These are phyloP conservation scores for Allodekkera sacchari DNA, from an alignment of 805 yeast species.

Conservation along the genomic window DNA sequence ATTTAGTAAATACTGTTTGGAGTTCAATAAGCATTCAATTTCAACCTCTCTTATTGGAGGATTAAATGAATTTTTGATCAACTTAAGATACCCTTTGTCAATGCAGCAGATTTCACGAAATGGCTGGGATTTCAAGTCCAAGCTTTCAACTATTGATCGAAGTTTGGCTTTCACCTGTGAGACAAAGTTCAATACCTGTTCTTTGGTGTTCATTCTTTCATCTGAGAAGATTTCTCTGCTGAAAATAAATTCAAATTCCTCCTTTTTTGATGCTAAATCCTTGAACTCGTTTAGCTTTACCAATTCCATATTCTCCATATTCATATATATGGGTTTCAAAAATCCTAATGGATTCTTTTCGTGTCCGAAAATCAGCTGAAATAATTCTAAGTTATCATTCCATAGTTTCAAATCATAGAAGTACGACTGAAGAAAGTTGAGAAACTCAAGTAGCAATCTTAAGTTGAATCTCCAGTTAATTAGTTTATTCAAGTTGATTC, in stretches of 20 bases:
- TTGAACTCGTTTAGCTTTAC: conserved; percentile 11
- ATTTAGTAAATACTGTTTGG: conserved; percentile 23
- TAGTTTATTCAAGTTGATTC: conserved; percentile 18
- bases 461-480: conserved; percentile 24
- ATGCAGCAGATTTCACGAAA: conserved; percentile 37
- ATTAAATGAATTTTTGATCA: conserved; percentile 29
- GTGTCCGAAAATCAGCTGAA: conserved; percentile 16
- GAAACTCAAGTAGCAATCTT: conserved; percentile 20
- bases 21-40: conserved; percentile 34
- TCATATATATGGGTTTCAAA: conserved; percentile 17
- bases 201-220: conserved; percentile 3
- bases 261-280: conserved; percentile 16
- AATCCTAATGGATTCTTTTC: conserved; percentile 10
- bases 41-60: conserved; percentile 36
- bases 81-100: conserved; percentile 13
- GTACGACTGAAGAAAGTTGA: conserved; percentile 20
- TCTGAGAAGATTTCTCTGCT: conserved; percentile 4
- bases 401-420: conserved; percentile 17
- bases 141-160: conserved; percentile 14
- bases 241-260: conserved; percentile 17
- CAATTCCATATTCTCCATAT: conserved; percentile 4
- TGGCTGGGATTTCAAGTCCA: conserved; percentile 19
- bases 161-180: conserved; percentile 11
- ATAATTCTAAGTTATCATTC: conserved; percentile 22
- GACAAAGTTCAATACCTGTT: conserved; percentile 8